These are phyloP conservation scores for Dichomitus squalens DNA, from an alignment of 1,284 basidiomycete genomes.

Conservation along the genomic window DNA sequence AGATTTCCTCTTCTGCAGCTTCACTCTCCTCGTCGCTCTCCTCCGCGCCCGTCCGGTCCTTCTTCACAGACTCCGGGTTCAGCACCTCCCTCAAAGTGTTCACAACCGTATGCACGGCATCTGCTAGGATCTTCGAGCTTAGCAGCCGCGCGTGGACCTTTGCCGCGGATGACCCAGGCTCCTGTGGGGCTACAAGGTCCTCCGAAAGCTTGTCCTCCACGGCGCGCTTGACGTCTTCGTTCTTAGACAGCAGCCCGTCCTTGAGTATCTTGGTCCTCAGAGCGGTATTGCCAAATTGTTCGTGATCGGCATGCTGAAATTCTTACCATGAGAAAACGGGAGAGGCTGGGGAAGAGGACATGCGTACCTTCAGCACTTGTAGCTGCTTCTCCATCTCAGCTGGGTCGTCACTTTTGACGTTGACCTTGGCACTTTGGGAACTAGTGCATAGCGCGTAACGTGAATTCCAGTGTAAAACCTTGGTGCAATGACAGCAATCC, in stretches of 20 bases:
- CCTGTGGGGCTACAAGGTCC: conserved; percentile 32
- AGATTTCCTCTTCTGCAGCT: conserved; percentile 22
- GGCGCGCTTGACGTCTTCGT: conserved; percentile 47
- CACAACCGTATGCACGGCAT: conserved; percentile 57
- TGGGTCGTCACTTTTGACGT: conserved; percentile 41
- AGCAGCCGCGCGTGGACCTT: conserved; percentile 77
- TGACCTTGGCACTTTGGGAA: conserved; percentile 22
- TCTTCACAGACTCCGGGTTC: conserved; percentile 36
- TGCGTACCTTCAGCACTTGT: conserved; percentile 62
- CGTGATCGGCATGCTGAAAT: conserved; percentile 59
- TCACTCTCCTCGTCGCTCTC: conserved; percentile 30
- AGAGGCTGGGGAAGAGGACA: background rate
- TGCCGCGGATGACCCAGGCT: conserved; percentile 47
- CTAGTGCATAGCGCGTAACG: background rate
- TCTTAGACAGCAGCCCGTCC: conserved; percentile 56
- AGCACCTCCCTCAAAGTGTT: conserved; percentile 50
- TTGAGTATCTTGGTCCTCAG: conserved; percentile 76
- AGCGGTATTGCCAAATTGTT: conserved; percentile 62
- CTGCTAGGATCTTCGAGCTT: conserved; percentile 76
- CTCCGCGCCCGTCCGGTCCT: conserved; percentile 23
- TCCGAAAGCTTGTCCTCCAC: conserved; percentile 46
- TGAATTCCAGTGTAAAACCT: too few relatives aligned
- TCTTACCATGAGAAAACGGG: background rate
- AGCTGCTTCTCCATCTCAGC: conserved; percentile 68
- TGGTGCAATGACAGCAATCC: background rate